Percentiles rank a stretch among this genome's conserved stretches.
These are phyloP conservation scores for Sedum album DNA, from an alignment of 164 flowering plant genomes.

Conservation along the genomic window DNA sequence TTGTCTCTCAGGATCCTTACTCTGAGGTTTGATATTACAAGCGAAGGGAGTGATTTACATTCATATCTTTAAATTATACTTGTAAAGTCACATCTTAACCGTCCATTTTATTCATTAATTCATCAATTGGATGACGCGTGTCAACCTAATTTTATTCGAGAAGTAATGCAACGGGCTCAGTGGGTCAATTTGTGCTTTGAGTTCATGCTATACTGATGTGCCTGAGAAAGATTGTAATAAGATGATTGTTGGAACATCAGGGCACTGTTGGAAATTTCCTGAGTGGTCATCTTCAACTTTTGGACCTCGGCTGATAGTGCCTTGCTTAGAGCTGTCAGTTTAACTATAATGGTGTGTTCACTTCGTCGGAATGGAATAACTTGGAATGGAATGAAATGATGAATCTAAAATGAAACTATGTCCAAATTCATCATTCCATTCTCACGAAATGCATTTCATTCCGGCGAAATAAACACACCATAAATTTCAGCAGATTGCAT, in stretches of 20 bases:
- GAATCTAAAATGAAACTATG: not conserved
- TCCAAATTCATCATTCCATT: too few species aligned
- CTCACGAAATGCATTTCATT: too few species aligned
- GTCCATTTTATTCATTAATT: too few species aligned
- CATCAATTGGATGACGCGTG: too few species aligned
- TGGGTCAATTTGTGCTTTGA: not conserved
- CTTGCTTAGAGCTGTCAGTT: not conserved
- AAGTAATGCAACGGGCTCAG: not conserved
- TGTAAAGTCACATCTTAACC: too few species aligned
- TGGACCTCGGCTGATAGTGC: conserved; percentile 8
- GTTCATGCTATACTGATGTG: not conserved
- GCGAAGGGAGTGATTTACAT: too few species aligned
- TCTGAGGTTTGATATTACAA: too few species aligned
- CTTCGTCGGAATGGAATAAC: not conserved
- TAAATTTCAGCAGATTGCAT: too few species aligned
- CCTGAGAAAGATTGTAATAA: not conserved
- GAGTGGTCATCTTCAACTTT: not conserved
- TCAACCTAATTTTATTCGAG: not conserved
- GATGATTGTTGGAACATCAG: not conserved
- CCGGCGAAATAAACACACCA: too few species aligned
- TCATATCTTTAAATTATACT: too few species aligned
- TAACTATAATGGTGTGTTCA: not conserved
- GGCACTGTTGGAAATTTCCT: not conserved
- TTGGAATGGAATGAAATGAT: not conserved
- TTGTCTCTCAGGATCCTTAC: too few species aligned